Conservation (phyloP, 495 filamentous ascomycete genomes). For the Penicillium maclennaniae region DNA sequence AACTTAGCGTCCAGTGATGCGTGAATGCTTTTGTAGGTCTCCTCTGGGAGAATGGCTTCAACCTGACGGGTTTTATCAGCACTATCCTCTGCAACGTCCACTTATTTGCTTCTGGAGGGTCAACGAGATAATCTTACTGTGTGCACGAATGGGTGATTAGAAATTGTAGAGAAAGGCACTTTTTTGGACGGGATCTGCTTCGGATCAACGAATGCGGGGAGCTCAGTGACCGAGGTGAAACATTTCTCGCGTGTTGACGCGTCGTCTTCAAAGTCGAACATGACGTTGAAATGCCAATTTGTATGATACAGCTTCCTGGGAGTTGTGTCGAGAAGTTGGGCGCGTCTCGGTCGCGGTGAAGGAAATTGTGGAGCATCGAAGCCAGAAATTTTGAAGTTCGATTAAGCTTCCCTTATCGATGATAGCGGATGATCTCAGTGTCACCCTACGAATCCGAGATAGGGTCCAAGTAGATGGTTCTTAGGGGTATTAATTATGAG, state of each 20-base stretch:
- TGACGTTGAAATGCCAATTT: conserved; percentile 18
- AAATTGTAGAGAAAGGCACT: conserved; percentile 67
- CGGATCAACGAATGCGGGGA: conserved; percentile 62
- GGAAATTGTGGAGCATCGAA: conserved; percentile 1
- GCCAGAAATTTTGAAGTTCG: conserved; percentile 17
- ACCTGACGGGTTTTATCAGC: conserved; percentile 45
- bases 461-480: not conserved
- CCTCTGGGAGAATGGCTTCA: conserved; percentile 70
- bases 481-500: not conserved
- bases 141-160: conserved; percentile 68
- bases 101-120: not conserved
- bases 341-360: not conserved
- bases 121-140: conserved; percentile 47
- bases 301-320: not conserved
- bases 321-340: not conserved
- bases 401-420: conserved; percentile 30
- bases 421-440: conserved; percentile 11
- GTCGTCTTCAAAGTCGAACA: conserved; percentile 56
- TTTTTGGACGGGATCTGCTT: conserved; percentile 67
- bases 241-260: conserved; percentile 64
- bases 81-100: not conserved
- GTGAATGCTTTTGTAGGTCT: conserved; percentile 56
- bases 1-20: conserved; percentile 46
- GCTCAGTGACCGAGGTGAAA: conserved; percentile 62
- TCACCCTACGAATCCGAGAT: conserved; percentile 2